Conservation (phyloP, 179 eudicot species). For the Spinacia oleracea region DNA sequence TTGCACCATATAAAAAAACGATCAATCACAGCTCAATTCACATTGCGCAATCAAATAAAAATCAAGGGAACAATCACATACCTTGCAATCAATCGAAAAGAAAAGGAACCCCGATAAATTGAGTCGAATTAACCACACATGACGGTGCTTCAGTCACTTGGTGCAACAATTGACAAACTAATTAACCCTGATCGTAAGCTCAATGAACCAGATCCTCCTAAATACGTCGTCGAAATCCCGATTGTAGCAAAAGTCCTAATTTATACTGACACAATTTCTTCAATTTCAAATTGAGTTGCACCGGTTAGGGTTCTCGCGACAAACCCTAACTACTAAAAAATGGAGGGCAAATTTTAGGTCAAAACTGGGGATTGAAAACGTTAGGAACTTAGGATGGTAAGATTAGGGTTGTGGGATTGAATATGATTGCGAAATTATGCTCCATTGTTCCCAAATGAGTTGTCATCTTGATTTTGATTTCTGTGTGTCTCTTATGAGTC, state of each 20-base stretch:
- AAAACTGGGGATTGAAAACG: constrained; percentile 18
- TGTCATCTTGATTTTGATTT: background rate
- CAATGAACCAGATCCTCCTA: constrained; percentile 13
- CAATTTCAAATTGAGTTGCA: constrained; percentile 15
- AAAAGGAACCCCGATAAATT: background rate
- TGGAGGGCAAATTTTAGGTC: background rate
- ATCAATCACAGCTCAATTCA: constrained; percentile 7
- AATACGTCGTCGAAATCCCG: constrained; percentile 2
- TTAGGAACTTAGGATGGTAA: background rate
- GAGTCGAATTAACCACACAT: constrained; percentile 9
- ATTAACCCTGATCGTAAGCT: constrained; percentile 1
- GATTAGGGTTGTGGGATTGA: background rate
- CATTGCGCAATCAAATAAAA: constrained; percentile 1
- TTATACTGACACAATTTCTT: constrained; percentile 3
- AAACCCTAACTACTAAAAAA: constrained; percentile 21
- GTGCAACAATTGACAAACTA: constrained; percentile 5
- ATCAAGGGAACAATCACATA: background rate
- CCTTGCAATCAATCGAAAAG: background rate
- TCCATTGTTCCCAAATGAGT: background rate
- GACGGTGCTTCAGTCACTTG: constrained; percentile 2
- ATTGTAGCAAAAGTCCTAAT: constrained; percentile 27
- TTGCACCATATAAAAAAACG: background rate
- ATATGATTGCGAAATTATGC: background rate
- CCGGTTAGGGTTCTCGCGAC: constrained; percentile 28
- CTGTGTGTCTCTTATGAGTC: background rate